Percentiles rank a stretch among this genome's conserved stretches.
phyloP scores from a whole-genome alignment of 2,329 filamentous ascomycete genomes.

The Macrophomina pseudophaseolina region DNA sequence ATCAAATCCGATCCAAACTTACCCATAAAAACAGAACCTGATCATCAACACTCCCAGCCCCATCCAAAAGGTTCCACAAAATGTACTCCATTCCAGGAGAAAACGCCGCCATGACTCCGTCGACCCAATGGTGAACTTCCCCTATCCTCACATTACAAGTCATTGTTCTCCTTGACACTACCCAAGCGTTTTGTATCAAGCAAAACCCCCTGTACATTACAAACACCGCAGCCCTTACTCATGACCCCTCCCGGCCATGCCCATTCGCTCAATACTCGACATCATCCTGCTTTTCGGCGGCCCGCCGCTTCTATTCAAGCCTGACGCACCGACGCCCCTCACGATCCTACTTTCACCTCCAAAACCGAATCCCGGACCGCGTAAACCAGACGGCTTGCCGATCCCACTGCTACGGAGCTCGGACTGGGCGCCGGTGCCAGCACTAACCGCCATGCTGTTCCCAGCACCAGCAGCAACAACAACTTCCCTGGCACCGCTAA shows the following conservation, averaged over 20 bases:
- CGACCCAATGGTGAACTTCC: neutral
- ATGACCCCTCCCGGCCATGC: slow-evolving; percentile 46
- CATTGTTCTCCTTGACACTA: neutral
- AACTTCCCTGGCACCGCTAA: slow-evolving; percentile 35
- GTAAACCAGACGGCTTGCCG: slow-evolving; percentile 61
- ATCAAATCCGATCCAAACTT: neutral
- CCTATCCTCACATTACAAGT: neutral
- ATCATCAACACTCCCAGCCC: neutral
- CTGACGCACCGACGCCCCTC: slow-evolving; percentile 33
- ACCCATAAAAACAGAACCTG: neutral
- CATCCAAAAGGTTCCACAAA: neutral
- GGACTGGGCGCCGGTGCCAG: slow-evolving; percentile 1
- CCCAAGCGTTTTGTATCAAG: neutral
- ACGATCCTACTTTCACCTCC: slow-evolving; percentile 30
- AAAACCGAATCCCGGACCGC: slow-evolving; percentile 60
- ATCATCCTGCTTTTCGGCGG: slow-evolving; percentile 72
- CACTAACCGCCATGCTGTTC: slow-evolving; percentile 24
- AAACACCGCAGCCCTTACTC: neutral
- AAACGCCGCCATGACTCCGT: neutral
- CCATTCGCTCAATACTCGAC: slow-evolving; percentile 89
- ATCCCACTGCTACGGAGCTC: slow-evolving; percentile 30
- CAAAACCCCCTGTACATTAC: neutral
- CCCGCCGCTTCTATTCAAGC: slow-evolving; percentile 8
- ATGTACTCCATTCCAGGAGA: neutral
- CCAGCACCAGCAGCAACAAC: slow-evolving; percentile 29